Evolutionary conservation across 164 flowering plant genomes (phyloP).

Genomic region (Hamamelis virginiana): DNA sequence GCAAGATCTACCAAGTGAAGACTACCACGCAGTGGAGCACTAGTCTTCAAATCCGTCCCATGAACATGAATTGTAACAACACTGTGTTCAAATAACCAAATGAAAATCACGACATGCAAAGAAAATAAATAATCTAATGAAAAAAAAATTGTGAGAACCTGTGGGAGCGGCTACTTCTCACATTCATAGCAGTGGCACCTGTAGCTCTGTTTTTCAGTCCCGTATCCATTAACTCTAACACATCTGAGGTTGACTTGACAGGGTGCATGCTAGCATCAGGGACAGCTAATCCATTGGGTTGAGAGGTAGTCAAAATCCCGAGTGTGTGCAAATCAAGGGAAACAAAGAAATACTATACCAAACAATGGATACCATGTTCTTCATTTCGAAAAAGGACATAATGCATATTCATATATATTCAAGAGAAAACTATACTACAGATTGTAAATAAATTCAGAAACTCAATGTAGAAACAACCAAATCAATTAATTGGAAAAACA

Average conservation of each 20-base stretch:
- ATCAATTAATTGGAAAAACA: background rate
- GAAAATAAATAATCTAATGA: background rate
- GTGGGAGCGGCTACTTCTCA: constrained; percentile 77
- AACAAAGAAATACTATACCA: constrained; percentile 17
- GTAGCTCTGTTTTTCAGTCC: constrained; percentile 53
- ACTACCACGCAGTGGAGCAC: constrained; percentile 42
- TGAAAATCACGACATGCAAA: constrained; percentile 7
- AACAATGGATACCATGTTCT: background rate
- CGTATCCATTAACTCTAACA: constrained; percentile 65
- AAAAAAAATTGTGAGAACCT: constrained; percentile 32
- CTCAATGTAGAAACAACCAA: background rate
- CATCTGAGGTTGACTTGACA: constrained; percentile 62
- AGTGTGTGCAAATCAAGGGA: constrained; percentile 83
- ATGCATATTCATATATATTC: background rate
- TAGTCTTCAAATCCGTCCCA: constrained; percentile 70
- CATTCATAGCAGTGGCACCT: constrained; percentile 63
- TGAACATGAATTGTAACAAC: constrained; percentile 64
- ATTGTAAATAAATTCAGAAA: background rate
- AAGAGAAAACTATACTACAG: background rate
- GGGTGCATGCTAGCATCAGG: constrained; percentile 82
- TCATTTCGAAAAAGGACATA: background rate
- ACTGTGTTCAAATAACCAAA: constrained; percentile 27
- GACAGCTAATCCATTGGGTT: constrained; percentile 83
- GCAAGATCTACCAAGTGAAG: constrained; percentile 79
- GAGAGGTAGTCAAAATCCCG: constrained; percentile 66